Percentiles rank a stretch among this genome's conserved stretches.
These are phyloP conservation scores for Sarocladium strictum DNA, from an alignment of 2,329 filamentous ascomycete genomes.

Conservation along the genomic window DNA sequence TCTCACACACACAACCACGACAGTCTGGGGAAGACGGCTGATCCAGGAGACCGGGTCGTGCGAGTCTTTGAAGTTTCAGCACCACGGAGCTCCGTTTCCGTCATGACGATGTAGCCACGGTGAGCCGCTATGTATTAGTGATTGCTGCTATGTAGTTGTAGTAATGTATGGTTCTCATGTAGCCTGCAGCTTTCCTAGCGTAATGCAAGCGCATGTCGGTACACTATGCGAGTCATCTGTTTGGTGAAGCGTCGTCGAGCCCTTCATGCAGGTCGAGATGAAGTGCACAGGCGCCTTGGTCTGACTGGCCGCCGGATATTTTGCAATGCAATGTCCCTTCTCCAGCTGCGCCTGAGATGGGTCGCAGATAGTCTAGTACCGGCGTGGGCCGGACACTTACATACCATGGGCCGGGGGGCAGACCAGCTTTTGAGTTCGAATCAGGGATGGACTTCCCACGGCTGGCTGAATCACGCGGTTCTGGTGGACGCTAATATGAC, in stretches of 20 bases:
- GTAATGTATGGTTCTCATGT: background rate
- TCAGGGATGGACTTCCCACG: background rate
- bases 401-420: background rate
- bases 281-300: background rate
- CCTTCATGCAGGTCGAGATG: constrained; percentile 2
- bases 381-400: constrained; percentile 1
- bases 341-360: constrained; percentile 1
- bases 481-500: background rate
- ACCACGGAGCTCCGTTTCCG: background rate
- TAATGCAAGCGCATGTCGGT: constrained; percentile 3
- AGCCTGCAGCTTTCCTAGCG: background rate
- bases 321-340: background rate
- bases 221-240: constrained; percentile 8
- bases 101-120: background rate
- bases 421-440: background rate
- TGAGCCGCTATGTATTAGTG: background rate
- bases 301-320: background rate
- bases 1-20: background rate
- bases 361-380: constrained; percentile 5
- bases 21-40: background rate
- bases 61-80: background rate
- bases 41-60: background rate
- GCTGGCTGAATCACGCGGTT: background rate
- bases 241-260: background rate
- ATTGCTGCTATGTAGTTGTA: background rate